Evolutionary conservation across 805 yeast species (phyloP).

Genomic region (Spathaspora arborariae): DNA sequence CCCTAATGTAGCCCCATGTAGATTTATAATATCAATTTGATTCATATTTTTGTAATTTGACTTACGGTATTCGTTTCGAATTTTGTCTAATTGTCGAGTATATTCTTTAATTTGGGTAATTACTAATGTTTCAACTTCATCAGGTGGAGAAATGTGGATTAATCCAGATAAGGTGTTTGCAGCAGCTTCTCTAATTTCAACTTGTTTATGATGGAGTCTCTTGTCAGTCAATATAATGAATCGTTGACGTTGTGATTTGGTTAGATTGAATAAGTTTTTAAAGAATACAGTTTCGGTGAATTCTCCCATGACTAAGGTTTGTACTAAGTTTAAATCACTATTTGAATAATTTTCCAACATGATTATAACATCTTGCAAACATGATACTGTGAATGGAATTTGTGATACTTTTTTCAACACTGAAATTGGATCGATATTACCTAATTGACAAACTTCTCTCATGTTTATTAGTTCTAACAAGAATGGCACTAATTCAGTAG

Average conservation of each 20-base stretch:
- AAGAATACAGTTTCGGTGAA: slow-evolving; percentile 70
- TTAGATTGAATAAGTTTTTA: slow-evolving; percentile 57
- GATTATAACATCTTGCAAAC: slow-evolving; percentile 24
- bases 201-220: slow-evolving; percentile 57
- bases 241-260: slow-evolving; percentile 39
- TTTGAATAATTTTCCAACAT: slow-evolving; percentile 37
- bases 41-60: slow-evolving; percentile 32
- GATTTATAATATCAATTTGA: slow-evolving; percentile 38
- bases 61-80: slow-evolving; percentile 41
- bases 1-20: slow-evolving; percentile 88
- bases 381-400: slow-evolving; percentile 23
- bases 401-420: slow-evolving; percentile 45
- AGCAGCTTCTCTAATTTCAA: slow-evolving; percentile 74
- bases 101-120: slow-evolving; percentile 30
- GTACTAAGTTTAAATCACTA: slow-evolving; percentile 37
- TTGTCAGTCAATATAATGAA: slow-evolving; percentile 51
- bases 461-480: slow-evolving; percentile 58
- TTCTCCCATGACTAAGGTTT: slow-evolving; percentile 60
- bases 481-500: slow-evolving; percentile 58
- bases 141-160: slow-evolving; percentile 59
- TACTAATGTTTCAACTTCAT: slow-evolving; percentile 41
- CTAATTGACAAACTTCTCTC: slow-evolving; percentile 78
- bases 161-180: slow-evolving; percentile 76
- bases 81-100: slow-evolving; percentile 29
- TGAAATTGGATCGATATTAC: slow-evolving; percentile 51